Percentiles rank a stretch among this genome's conserved stretches.
Conservation (phyloP, 2,329 filamentous ascomycete genomes). For the Sclerotiophoma versabilis region DNA sequence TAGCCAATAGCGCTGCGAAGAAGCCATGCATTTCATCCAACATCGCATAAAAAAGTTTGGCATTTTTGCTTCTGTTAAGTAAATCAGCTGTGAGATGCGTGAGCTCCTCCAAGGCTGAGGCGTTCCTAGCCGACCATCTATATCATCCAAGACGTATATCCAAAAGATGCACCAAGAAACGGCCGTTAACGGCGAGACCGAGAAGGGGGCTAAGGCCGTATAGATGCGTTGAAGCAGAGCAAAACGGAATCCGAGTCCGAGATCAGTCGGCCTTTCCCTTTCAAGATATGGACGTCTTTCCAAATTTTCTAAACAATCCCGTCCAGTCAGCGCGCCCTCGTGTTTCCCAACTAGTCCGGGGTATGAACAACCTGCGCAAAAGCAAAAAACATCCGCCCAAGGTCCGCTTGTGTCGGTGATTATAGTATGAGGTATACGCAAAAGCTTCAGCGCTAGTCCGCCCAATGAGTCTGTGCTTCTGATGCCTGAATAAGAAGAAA, state of each 20-base stretch:
- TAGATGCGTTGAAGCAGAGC: slow-evolving; percentile 3
- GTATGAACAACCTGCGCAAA: slow-evolving; percentile 18
- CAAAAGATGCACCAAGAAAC: slow-evolving; percentile 15
- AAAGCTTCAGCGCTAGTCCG: slow-evolving; percentile 37
- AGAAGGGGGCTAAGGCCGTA: slow-evolving; percentile 19
- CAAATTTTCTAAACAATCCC: slow-evolving; percentile 5
- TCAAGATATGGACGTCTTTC: slow-evolving; percentile 1
- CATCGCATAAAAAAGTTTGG: slow-evolving; percentile 8
- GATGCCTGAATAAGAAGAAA: slow-evolving; percentile 18
- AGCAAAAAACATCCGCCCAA: slow-evolving; percentile 22
- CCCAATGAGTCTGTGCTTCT: slow-evolving; percentile 30
- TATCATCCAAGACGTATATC: slow-evolving; percentile 19
- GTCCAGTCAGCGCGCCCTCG: slow-evolving; percentile 1
- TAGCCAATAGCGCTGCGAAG: slow-evolving; percentile 1
- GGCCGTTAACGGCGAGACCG: slow-evolving; percentile 22
- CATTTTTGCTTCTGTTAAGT: slow-evolving; percentile 15
- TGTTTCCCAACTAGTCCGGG: slow-evolving; percentile 12
- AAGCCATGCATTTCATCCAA: neutral
- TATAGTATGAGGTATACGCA: slow-evolving; percentile 19
- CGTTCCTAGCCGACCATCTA: slow-evolving; percentile 25
- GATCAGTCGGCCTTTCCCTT: slow-evolving; percentile 7
- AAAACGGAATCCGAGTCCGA: slow-evolving; percentile 11
- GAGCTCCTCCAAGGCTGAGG: slow-evolving; percentile 12
- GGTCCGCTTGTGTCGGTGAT: slow-evolving; percentile 14
- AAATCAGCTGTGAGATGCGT: slow-evolving; percentile 15